phyloP scores from a whole-genome alignment of 179 eudicot species.

The Silene coronaria region DNA sequence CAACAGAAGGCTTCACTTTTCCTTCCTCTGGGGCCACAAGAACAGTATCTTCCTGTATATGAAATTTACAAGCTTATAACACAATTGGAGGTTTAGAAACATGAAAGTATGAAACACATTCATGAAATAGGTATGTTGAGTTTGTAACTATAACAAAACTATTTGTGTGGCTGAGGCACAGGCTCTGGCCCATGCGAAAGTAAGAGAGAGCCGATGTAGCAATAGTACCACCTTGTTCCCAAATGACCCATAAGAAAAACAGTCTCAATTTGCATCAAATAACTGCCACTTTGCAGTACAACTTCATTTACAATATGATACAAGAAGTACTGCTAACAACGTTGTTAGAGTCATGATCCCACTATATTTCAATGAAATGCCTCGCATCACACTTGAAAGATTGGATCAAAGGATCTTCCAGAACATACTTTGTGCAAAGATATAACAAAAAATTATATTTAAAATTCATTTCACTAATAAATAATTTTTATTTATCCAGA shows the following conservation, averaged over 20 bases:
- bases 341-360: not conserved
- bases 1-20: conserved; percentile 27
- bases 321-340: not conserved
- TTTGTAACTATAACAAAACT: not conserved
- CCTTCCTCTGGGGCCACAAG: conserved; percentile 29
- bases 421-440: no score
- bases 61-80: not conserved
- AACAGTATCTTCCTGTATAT: conserved; percentile 28
- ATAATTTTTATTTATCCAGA: not conserved
- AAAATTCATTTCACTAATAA: not conserved
- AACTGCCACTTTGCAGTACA: not conserved
- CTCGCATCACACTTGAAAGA: not conserved
- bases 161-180: not conserved
- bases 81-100: not conserved
- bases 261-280: not conserved
- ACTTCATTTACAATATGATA: not conserved
- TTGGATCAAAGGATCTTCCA: not conserved
- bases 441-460: no score
- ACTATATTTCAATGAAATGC: not conserved
- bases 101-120: not conserved
- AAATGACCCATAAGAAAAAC: not conserved
- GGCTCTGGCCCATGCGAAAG: not conserved
- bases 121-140: not conserved
- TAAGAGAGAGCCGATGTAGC: not conserved
- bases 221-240: not conserved